These are phyloP conservation scores for Lachnellula hyalina DNA, from an alignment of 2,329 filamentous ascomycete genomes.

Conservation along the genomic window DNA sequence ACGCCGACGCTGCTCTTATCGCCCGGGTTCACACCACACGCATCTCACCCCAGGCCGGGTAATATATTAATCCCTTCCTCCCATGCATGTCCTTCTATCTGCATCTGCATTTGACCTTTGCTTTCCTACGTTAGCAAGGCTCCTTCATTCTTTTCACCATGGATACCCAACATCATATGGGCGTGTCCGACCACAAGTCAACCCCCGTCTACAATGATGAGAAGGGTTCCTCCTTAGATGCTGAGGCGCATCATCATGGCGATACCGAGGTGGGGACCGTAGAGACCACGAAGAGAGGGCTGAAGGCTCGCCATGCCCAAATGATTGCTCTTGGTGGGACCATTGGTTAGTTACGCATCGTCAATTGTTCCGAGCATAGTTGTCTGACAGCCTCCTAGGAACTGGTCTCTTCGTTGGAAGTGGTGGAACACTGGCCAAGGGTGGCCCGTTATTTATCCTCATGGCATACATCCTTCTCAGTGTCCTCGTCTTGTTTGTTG, in stretches of 20 bases:
- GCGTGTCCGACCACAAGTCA: slow-evolving; percentile 6
- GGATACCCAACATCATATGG: slow-evolving; percentile 5
- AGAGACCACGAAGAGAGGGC: slow-evolving; percentile 25
- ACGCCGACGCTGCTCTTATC: neutral
- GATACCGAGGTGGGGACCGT: neutral
- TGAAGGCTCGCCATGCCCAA: slow-evolving; percentile 29
- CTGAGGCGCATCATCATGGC: neutral
- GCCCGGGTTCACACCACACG: neutral
- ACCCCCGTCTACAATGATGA: slow-evolving; percentile 5
- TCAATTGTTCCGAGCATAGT: neutral
- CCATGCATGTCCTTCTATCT: neutral
- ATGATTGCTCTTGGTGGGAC: slow-evolving; percentile 35
- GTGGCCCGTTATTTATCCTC: slow-evolving; percentile 42
- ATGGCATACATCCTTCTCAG: slow-evolving; percentile 40
- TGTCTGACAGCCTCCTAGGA: slow-evolving; percentile 8
- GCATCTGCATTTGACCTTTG: neutral
- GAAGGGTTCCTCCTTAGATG: slow-evolving; percentile 9
- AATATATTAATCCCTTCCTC: neutral
- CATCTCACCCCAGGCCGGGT: no score
- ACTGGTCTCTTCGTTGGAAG: slow-evolving; percentile 38
- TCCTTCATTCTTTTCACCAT: slow-evolving; percentile 5
- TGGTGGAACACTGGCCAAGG: slow-evolving; percentile 37
- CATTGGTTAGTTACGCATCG: slow-evolving; percentile 30
- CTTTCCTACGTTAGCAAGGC: neutral
- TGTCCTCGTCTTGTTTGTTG: slow-evolving; percentile 40